Percentiles rank a stretch among this genome's conserved stretches.
phyloP scores from a whole-genome alignment of 306 rosid genomes.

The Mimosa pudica region DNA sequence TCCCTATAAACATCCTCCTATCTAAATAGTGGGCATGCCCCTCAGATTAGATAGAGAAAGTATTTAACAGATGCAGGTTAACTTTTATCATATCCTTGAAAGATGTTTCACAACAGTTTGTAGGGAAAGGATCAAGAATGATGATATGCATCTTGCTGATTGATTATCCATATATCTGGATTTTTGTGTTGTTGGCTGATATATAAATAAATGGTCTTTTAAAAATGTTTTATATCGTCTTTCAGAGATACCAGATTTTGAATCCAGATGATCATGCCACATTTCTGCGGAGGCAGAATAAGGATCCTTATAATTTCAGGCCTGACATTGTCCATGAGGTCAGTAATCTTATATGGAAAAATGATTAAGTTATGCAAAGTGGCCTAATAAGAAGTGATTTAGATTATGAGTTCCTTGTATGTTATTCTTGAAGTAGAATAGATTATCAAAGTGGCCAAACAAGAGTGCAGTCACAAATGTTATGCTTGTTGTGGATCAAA shows the following conservation, averaged over 20 bases:
- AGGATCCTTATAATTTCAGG: slow-evolving; percentile 33
- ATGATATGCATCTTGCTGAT: not conserved
- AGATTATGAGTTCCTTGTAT: not conserved
- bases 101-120: not conserved
- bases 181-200: not conserved
- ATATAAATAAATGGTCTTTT: not conserved
- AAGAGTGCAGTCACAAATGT: not conserved
- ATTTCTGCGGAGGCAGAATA: slow-evolving; percentile 27
- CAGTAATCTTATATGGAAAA: not conserved
- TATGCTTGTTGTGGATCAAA: not conserved
- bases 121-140: not conserved
- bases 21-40: not conserved
- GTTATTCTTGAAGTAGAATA: not conserved
- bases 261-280: slow-evolving; percentile 35
- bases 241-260: slow-evolving; percentile 37
- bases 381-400: not conserved
- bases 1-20: not conserved
- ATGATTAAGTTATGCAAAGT: not conserved
- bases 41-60: not conserved
- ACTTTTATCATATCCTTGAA: not conserved
- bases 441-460: not conserved
- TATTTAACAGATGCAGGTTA: not conserved
- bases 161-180: not conserved
- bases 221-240: not conserved
- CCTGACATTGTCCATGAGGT: slow-evolving; percentile 39